phyloP scores from a whole-genome alignment of 345 rosid genomes.

The Sapria himalayana region DNA sequence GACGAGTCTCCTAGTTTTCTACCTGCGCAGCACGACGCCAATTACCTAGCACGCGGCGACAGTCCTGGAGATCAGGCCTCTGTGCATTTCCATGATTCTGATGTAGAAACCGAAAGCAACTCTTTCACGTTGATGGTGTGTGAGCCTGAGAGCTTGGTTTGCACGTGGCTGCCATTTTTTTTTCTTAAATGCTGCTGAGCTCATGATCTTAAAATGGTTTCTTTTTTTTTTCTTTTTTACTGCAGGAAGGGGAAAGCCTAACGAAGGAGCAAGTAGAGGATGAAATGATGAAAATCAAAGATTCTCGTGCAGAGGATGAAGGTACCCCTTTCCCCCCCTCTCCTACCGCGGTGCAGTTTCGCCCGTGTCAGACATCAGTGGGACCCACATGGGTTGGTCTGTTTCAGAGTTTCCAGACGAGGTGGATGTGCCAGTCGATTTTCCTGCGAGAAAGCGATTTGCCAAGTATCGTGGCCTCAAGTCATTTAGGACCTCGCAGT shows the following conservation, averaged over 20 bases:
- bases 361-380: neutral
- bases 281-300: slow-evolving; percentile 60
- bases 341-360: too few relatives aligned
- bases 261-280: slow-evolving; percentile 69
- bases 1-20: slow-evolving; percentile 30
- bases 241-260: slow-evolving; percentile 68
- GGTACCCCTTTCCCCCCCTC: slow-evolving; percentile 40
- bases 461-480: slow-evolving; percentile 83
- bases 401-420: slow-evolving; percentile 81
- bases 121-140: slow-evolving; percentile 70
- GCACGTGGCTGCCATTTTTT: neutral
- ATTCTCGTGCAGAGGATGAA: slow-evolving; percentile 78
- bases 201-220: neutral
- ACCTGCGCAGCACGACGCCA: slow-evolving; percentile 16
- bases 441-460: slow-evolving; percentile 75
- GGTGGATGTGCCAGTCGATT: slow-evolving; percentile 76
- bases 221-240: slow-evolving; percentile 2
- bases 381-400: slow-evolving; percentile 2
- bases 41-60: slow-evolving; percentile 20
- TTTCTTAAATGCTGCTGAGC: neutral
- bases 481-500: slow-evolving; percentile 80
- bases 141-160: neutral
- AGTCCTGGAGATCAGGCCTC: slow-evolving; percentile 49
- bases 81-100: slow-evolving; percentile 32
- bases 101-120: slow-evolving; percentile 64